phyloP scores from a whole-genome alignment of 306 rosid genomes.

The Delonix regia region DNA sequence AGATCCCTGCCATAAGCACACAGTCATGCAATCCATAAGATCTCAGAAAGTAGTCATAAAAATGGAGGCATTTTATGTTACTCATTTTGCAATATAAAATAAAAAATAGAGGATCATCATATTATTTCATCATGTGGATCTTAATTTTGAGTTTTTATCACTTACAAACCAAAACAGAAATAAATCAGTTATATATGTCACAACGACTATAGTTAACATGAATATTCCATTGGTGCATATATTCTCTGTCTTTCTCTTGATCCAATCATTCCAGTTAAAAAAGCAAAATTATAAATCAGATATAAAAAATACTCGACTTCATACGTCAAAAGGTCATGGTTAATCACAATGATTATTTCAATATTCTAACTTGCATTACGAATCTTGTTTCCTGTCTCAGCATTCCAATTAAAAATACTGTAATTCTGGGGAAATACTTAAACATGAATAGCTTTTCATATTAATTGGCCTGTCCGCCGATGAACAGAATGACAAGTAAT shows the following conservation, averaged over 20 bases:
- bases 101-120: neutral
- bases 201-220: neutral
- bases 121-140: slow-evolving; percentile 10
- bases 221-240: neutral
- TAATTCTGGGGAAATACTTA: neutral
- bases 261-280: neutral
- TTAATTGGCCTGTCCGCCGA: neutral
- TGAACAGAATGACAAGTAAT: neutral
- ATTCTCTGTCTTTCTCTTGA: neutral
- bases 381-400: neutral
- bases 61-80: neutral
- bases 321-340: neutral
- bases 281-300: slow-evolving; percentile 13
- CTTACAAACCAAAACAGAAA: slow-evolving; percentile 14
- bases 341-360: slow-evolving; percentile 1
- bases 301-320: neutral
- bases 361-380: neutral
- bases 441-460: neutral
- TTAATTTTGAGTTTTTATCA: neutral
- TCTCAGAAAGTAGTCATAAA: neutral
- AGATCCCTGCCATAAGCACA: slow-evolving; percentile 74
- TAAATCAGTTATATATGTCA: neutral
- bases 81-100: neutral
- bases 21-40: slow-evolving; percentile 20
- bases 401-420: neutral